phyloP scores from a whole-genome alignment of 331 rosid species.

The Quercus lobata region DNA sequence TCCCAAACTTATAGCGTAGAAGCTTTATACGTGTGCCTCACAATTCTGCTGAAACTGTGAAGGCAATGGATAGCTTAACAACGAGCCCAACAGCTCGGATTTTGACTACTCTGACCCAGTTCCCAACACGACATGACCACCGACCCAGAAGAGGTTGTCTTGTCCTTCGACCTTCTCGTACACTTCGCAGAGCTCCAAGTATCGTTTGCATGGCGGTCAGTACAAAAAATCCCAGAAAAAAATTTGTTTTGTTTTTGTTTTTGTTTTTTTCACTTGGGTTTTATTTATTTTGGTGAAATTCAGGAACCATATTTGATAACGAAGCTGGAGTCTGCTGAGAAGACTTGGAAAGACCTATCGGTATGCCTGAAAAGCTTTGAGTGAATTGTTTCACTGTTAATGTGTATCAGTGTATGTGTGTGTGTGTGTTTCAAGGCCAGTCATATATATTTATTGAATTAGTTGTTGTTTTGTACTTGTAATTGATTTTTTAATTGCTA shows the following conservation, averaged over 20 bases:
- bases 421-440: neutral
- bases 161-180: conserved; percentile 20
- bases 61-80: conserved; percentile 49
- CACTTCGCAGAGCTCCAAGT: conserved; percentile 28
- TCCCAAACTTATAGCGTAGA: neutral
- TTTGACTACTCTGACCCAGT: conserved; percentile 16
- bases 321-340: conserved; percentile 92
- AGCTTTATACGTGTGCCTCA: neutral
- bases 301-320: conserved; percentile 84
- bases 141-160: conserved; percentile 26
- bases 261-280: neutral
- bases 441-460: neutral
- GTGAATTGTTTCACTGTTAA: neutral
- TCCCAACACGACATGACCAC: conserved; percentile 25
- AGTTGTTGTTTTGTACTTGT: neutral
- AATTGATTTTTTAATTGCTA: too few relatives aligned
- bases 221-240: neutral
- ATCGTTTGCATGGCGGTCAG: conserved; percentile 89
- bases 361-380: conserved; percentile 29
- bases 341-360: conserved; percentile 93
- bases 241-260: neutral
- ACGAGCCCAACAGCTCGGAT: conserved; percentile 50
- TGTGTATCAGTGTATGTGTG: too few relatives aligned
- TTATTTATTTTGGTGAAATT: conserved; percentile 9
- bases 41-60: neutral